Base-by-base conservation (phyloP, 768 basidiomycete species). In the Gautieria morchelliformis region DNA sequence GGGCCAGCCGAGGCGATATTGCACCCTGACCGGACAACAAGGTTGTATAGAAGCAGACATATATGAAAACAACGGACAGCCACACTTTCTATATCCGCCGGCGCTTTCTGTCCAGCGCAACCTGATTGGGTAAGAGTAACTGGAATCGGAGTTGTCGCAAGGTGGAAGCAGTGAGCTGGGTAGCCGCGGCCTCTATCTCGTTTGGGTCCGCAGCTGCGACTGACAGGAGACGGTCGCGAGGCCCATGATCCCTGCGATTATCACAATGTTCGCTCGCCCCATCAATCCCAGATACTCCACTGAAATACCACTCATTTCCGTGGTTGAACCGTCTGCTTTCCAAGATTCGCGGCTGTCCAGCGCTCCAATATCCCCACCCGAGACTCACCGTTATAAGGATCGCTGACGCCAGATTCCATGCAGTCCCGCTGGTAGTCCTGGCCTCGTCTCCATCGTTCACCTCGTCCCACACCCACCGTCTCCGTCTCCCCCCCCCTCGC, bases 171-270 rank as follows among this genome's bases (percentile, higher is more conserved):
- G 32, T 33, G 53, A 27, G 27, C 27, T 27, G 27, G 41, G 22
- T 42, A 20, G 27, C 41, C 39, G 53, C 39, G 39, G 39, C 42
- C 53, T 15, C 33, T 15, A 39, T 17, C 33, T 56, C 30, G 11
- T 56, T 56, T 45, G 42, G 55, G 41, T 48, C 55, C 55, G 55
- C 55, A 56, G 55, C 55, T 56, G 35, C 27, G 48, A 56, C 44
- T 19, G 42, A 54, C 33, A 54, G 53, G 53, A 41, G 37, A 15
- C 30, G 15, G 20, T 47, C 55, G 42, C 30, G 55, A 48, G 19
- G 7, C 55, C 17, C 1, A 32, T 19, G n/a, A n/a, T 20, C 2
- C 9, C 39, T 35, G 40, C 40, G 15, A 35, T 46, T 20, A 35
- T 32, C 32, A 32, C 22, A 19, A 30, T 30, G 44, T 35, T 46